phyloP scores from a whole-genome alignment of 2,329 filamentous ascomycete species.

The Leptographium wingfieldii region DNA sequence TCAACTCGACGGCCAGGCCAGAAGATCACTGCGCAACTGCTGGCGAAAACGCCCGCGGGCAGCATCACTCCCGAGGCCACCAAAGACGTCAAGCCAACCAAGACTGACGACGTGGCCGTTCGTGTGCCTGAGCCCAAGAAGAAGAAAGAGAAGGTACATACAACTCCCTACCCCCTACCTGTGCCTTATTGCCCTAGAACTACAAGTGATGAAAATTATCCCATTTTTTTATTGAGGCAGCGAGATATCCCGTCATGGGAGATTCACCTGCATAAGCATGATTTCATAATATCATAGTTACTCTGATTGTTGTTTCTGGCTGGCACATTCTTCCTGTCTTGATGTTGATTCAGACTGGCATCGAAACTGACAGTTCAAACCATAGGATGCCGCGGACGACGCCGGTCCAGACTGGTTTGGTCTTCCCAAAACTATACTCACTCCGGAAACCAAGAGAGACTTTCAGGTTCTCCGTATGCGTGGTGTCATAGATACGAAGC shows the following conservation, averaged over 20 bases:
- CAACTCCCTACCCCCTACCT: neutral
- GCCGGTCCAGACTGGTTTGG: conserved; percentile 81
- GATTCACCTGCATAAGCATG: conserved; percentile 52
- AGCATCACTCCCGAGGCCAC: conserved; percentile 4
- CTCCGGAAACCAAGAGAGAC: conserved; percentile 68
- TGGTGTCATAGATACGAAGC: conserved; percentile 75
- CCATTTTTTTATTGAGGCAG: conserved; percentile 57
- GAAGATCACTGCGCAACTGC: neutral
- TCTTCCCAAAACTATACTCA: conserved; percentile 72
- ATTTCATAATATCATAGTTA: conserved; percentile 58
- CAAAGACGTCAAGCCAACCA: conserved; percentile 8
- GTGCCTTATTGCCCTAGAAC: neutral
- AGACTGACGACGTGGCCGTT: conserved; percentile 16
- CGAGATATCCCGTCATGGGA: conserved; percentile 68
- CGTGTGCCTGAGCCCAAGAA: conserved; percentile 17
- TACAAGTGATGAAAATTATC: conserved; percentile 61
- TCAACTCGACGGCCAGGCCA: neutral
- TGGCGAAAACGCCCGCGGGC: neutral
- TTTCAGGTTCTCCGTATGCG: conserved; percentile 84
- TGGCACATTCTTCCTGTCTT: conserved; percentile 21
- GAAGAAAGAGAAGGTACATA: conserved; percentile 20
- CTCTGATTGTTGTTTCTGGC: conserved; percentile 41
- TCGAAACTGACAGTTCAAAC: conserved; percentile 11
- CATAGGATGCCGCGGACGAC: conserved; percentile 31
- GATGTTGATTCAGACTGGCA: conserved; percentile 13